phyloP scores from a whole-genome alignment of 495 filamentous ascomycete genomes.

The Polyplosphaeria fusca region DNA sequence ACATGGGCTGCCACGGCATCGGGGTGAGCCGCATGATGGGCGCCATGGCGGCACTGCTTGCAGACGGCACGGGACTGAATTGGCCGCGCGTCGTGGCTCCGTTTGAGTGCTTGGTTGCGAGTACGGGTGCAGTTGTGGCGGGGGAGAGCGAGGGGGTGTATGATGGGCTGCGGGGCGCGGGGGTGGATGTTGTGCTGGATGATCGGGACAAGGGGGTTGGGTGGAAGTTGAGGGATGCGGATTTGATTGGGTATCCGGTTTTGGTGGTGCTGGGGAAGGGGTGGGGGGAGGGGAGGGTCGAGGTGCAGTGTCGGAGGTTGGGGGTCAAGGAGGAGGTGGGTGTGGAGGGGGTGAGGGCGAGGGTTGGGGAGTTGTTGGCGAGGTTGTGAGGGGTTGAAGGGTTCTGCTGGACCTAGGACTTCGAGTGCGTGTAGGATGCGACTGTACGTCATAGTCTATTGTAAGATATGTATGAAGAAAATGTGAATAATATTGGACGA shows the following conservation, averaged over 20 bases:
- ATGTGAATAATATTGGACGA: too few relatives aligned
- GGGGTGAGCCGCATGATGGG: slow-evolving; percentile 89
- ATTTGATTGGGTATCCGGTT: slow-evolving; percentile 83
- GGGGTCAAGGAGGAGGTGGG: slow-evolving; percentile 25
- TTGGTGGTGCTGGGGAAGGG: slow-evolving; percentile 71
- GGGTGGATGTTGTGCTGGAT: slow-evolving; percentile 65
- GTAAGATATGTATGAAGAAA: too few relatives aligned
- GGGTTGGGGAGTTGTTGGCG: slow-evolving; percentile 41
- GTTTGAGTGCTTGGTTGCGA: slow-evolving; percentile 72
- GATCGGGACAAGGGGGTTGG: slow-evolving; percentile 67
- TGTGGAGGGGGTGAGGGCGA: slow-evolving; percentile 41
- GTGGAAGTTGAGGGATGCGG: slow-evolving; percentile 87
- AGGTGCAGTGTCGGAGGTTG: slow-evolving; percentile 74
- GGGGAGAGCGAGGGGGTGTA: slow-evolving; percentile 58
- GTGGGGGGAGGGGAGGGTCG: slow-evolving; percentile 64
- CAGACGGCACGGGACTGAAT: slow-evolving; percentile 72
- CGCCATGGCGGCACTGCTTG: slow-evolving; percentile 71
- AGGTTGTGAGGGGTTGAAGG: slow-evolving; percentile 9
- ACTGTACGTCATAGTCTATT: too few relatives aligned
- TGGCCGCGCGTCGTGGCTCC: slow-evolving; percentile 88
- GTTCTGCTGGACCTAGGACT: background rate
- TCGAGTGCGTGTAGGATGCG: background rate
- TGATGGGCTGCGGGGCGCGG: slow-evolving; percentile 46
- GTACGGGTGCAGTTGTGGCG: slow-evolving; percentile 46
- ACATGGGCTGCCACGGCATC: slow-evolving; percentile 97